These are phyloP conservation scores for Arachis stenosperma DNA, from an alignment of 306 rosid species.

Conservation along the genomic window DNA sequence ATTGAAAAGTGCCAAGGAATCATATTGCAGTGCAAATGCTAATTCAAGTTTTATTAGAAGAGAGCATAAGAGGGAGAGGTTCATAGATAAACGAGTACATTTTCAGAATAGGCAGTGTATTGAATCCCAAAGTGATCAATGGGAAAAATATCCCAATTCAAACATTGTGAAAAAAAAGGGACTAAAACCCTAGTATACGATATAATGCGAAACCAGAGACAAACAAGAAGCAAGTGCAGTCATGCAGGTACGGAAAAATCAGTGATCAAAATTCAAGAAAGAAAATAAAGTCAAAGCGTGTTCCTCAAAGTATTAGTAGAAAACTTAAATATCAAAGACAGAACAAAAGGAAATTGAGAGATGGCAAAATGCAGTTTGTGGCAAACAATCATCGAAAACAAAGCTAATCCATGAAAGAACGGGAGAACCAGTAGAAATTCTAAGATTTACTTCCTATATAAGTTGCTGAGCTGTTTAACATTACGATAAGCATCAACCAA, in stretches of 20 bases:
- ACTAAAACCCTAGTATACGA: not conserved
- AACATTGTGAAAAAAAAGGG: not conserved
- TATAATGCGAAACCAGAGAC: not conserved
- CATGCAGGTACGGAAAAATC: not conserved
- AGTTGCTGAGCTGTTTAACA: not conserved
- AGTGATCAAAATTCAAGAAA: slow-evolving; percentile 6
- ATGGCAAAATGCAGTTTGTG: slow-evolving; percentile 1
- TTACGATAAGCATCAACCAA: slow-evolving; percentile 25
- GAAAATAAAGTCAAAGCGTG: slow-evolving; percentile 12
- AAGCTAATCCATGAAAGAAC: slow-evolving; percentile 15
- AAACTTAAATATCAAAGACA: not conserved
- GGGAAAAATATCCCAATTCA: too few relatives aligned
- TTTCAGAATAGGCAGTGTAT: not conserved
- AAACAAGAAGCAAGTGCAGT: not conserved
- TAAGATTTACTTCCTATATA: slow-evolving; percentile 5
- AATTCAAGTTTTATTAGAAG: not conserved
- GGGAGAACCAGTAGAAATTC: slow-evolving; percentile 1
- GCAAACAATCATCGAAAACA: slow-evolving; percentile 3
- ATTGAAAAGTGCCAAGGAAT: slow-evolving; percentile 2
- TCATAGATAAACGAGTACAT: not conserved
- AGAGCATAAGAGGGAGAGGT: not conserved
- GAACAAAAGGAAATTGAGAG: slow-evolving; percentile 1
- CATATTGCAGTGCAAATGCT: not conserved
- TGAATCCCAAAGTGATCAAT: not conserved
- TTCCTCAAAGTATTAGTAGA: slow-evolving; percentile 8